phyloP scores from a whole-genome alignment of 306 rosid genomes.

The Crotalaria pallida region DNA sequence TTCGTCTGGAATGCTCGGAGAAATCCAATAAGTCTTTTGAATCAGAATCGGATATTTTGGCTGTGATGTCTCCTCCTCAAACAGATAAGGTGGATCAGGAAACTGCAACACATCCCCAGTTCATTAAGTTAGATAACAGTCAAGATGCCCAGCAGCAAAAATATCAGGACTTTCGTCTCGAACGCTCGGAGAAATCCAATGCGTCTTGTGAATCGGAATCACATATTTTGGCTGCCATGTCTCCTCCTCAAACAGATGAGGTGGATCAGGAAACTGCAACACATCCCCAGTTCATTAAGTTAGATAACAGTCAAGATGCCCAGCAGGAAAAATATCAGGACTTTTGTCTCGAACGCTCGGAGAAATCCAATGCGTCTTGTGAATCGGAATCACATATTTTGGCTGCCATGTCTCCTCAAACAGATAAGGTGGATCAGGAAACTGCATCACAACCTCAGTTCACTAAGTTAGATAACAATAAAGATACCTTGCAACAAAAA shows the following conservation, averaged over 20 bases:
- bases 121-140: too few relatives aligned
- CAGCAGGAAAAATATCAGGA: conserved; percentile 36
- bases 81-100: too few relatives aligned
- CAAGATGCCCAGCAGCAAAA: conserved; percentile 38
- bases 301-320: conserved; percentile 29
- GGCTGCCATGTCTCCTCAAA: conserved; percentile 23
- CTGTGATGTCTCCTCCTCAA: too few relatives aligned
- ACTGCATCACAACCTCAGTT: conserved; percentile 12
- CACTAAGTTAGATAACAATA: conserved; percentile 36
- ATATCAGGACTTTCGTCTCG: conserved; percentile 27
- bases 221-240: conserved; percentile 19
- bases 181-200: too few relatives aligned
- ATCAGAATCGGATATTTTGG: too few relatives aligned
- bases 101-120: too few relatives aligned
- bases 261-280: conserved; percentile 25
- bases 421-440: conserved; percentile 30
- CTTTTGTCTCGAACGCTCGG: conserved; percentile 35
- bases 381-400: conserved; percentile 25
- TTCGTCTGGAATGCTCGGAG: too few relatives aligned
- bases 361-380: conserved; percentile 37
- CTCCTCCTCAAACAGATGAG: conserved; percentile 30
- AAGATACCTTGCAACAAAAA: too few relatives aligned
- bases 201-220: too few relatives aligned
- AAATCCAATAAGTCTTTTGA: too few relatives aligned
- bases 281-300: conserved; percentile 17